Conservation (phyloP, 1,284 basidiomycete species). For the Abortiporus biennis region DNA sequence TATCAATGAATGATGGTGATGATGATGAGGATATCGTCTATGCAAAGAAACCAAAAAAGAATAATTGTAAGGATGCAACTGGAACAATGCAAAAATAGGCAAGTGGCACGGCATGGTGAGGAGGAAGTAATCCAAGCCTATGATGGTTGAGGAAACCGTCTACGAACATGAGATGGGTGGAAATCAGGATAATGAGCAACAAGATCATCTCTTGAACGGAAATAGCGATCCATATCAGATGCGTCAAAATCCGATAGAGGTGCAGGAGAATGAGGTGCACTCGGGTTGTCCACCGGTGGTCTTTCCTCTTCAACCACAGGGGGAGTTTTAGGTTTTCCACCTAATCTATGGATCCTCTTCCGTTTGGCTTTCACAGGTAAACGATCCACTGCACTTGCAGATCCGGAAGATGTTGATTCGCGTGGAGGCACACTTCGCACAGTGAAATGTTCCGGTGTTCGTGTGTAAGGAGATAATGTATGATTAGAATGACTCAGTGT, state of each 20-base stretch:
- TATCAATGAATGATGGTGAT: no score
- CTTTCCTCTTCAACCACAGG: slow-evolving; percentile 11
- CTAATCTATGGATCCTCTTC: slow-evolving; percentile 70
- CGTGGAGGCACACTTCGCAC: slow-evolving; percentile 78
- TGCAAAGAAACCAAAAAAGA: background rate
- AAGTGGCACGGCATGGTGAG: no score
- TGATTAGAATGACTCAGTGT: slow-evolving; percentile 84
- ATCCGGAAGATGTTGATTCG: slow-evolving; percentile 24
- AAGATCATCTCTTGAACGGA: slow-evolving; percentile 45
- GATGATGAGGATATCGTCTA: no score
- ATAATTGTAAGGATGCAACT: background rate
- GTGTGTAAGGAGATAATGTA: slow-evolving; percentile 87
- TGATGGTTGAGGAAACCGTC: slow-evolving; percentile 16
- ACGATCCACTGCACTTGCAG: slow-evolving; percentile 30
- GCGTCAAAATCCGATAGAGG: slow-evolving; percentile 61
- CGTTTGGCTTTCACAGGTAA: slow-evolving; percentile 67
- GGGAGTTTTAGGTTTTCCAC: slow-evolving; percentile 31
- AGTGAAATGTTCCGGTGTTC: slow-evolving; percentile 83
- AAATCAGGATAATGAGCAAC: slow-evolving; percentile 23
- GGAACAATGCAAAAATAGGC: no score
- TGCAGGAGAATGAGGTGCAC: slow-evolving; percentile 25
- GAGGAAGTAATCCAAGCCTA: no score
- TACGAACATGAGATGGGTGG: slow-evolving; percentile 22
- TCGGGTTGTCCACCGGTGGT: background rate
- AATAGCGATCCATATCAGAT: slow-evolving; percentile 75